Percentiles rank a stretch among this genome's conserved stretches.
These are phyloP conservation scores for Salix suchowensis DNA, from an alignment of 345 rosid genomes.

Conservation along the genomic window DNA sequence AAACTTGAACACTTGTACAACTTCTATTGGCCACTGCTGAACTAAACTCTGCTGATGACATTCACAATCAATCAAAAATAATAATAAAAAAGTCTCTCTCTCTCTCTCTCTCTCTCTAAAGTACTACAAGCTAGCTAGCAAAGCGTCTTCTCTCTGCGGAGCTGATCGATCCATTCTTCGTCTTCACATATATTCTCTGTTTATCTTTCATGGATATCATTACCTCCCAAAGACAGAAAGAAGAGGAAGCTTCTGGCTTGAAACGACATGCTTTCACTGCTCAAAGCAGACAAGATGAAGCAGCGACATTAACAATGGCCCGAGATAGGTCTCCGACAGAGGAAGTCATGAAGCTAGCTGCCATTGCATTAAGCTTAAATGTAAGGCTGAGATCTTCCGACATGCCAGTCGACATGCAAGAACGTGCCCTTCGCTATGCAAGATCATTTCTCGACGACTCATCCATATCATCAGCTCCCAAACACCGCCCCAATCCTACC, in stretches of 20 bases:
- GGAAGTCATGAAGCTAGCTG: conserved; percentile 32
- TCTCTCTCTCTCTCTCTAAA: too few species aligned
- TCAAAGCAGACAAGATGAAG: neutral
- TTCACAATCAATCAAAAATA: neutral
- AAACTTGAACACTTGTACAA: neutral
- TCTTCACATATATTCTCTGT: neutral
- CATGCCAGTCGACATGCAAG: conserved; percentile 40
- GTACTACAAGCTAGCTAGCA: neutral
- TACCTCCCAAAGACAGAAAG: neutral
- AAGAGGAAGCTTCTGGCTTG: neutral
- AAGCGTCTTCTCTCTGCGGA: neutral
- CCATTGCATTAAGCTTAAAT: conserved; percentile 31
- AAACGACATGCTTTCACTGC: neutral
- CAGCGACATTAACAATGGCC: neutral
- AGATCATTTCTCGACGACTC: conserved; percentile 26
- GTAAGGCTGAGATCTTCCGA: conserved; percentile 37
- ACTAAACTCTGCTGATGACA: neutral
- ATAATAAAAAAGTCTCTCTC: too few species aligned
- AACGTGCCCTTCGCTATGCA: conserved; percentile 31
- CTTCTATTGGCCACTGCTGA: neutral
- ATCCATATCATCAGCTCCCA: conserved; percentile 12
- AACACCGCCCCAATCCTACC: conserved; percentile 19
- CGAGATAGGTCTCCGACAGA: conserved; percentile 17
- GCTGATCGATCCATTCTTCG: neutral
- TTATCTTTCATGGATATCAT: neutral